Conservation (phyloP, 1,284 basidiomycete genomes). For the Heterobasidion parviporum region DNA sequence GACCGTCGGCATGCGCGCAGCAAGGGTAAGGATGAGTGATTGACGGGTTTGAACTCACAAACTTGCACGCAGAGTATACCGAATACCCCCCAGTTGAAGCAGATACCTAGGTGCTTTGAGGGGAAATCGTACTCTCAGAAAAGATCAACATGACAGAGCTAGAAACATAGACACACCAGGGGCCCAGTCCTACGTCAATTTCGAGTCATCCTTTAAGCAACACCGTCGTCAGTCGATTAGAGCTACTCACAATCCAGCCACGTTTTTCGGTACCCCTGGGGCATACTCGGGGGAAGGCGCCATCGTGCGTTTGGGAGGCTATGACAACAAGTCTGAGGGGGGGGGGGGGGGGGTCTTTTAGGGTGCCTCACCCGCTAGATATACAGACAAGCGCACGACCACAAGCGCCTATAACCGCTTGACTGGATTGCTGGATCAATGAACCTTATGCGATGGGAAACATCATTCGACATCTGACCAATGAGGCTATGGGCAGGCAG, state of each 20-base stretch:
- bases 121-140: no score
- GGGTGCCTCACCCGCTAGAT: no score
- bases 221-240: no score
- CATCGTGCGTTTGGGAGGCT: background rate
- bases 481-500: no score
- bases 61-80: slow-evolving; percentile 8
- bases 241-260: background rate
- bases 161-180: background rate
- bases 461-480: no score
- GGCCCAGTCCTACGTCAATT: background rate
- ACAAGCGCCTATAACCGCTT: no score
- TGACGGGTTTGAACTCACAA: slow-evolving; percentile 1
- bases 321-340: no score
- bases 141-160: no score
- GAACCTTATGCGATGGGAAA: no score
- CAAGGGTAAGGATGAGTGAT: background rate
- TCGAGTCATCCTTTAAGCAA: background rate
- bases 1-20: background rate
- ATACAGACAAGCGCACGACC: no score
- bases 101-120: slow-evolving; percentile 2
- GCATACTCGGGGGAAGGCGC: background rate
- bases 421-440: no score
- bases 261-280: background rate
- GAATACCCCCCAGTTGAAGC: slow-evolving; percentile 6
- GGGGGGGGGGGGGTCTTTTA: no score